Percentiles rank a stretch among this genome's conserved stretches.
Conservation (phyloP, 805 yeast genomes). For the Zygoascus flipseniorum region DNA sequence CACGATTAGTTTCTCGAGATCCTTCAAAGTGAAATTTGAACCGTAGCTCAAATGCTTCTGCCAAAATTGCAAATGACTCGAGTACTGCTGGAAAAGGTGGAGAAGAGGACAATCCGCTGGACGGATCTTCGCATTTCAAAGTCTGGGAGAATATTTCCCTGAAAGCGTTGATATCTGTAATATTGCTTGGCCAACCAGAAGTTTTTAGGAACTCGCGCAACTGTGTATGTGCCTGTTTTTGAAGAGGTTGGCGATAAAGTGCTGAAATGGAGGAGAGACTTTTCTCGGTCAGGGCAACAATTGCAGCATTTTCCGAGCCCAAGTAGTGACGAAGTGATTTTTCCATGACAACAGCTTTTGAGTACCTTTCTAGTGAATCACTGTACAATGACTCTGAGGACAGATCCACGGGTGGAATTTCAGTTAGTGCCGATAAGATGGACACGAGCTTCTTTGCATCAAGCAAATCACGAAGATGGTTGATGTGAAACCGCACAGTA, state of each 20-base stretch:
- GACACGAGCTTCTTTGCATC: neutral
- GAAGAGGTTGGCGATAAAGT: conserved; percentile 1
- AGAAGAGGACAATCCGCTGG: neutral
- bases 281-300: conserved; percentile 5
- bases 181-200: conserved; percentile 11
- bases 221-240: neutral
- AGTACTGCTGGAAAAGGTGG: conserved; percentile 9
- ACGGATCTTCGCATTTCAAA: conserved; percentile 1
- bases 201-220: conserved; percentile 4
- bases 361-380: neutral
- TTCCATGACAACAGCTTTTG: neutral
- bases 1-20: conserved; percentile 48
- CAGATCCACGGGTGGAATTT: neutral
- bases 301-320: neutral
- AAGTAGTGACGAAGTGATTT: neutral
- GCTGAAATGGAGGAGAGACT: neutral
- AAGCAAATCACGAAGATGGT: neutral
- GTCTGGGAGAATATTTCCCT: neutral
- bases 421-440: neutral
- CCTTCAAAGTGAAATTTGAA: conserved; percentile 56
- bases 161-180: neutral
- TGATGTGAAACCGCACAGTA: neutral
- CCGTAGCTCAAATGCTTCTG: conserved; percentile 39
- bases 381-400: neutral
- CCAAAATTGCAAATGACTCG: conserved; percentile 35